These are phyloP conservation scores for Rosa rugosa DNA, from an alignment of 306 rosid species.

Conservation along the genomic window DNA sequence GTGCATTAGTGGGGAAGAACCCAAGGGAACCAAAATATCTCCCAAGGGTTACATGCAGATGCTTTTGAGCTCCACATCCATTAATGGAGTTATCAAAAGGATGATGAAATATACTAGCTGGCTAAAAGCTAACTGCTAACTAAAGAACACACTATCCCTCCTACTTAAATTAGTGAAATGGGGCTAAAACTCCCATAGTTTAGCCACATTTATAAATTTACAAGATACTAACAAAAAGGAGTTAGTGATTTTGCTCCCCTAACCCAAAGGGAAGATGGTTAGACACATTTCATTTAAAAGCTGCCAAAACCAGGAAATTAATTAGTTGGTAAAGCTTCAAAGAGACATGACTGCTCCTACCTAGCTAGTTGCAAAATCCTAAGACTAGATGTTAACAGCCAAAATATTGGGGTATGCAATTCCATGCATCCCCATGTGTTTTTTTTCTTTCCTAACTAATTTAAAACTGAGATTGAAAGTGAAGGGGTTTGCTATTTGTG, in stretches of 20 bases:
- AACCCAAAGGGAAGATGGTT: constrained; percentile 60
- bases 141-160: constrained; percentile 43
- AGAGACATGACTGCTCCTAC: constrained; percentile 40
- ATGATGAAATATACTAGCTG: constrained; percentile 49
- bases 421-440: constrained; percentile 59
- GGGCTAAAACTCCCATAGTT: constrained; percentile 77
- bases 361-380: constrained; percentile 44
- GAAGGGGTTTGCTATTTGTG: constrained; percentile 44
- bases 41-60: constrained; percentile 83
- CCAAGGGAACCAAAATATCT: constrained; percentile 97
- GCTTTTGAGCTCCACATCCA: constrained; percentile 80
- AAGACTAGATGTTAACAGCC: constrained; percentile 57
- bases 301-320: constrained; percentile 23
- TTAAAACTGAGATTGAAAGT: constrained; percentile 33
- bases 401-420: constrained; percentile 57
- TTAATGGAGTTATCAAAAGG: constrained; percentile 66
- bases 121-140: constrained; percentile 38
- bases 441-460: constrained; percentile 40
- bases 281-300: constrained; percentile 43
- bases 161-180: constrained; percentile 53
- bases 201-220: constrained; percentile 54
- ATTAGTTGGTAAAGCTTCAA: constrained; percentile 25
- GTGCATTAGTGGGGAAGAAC: constrained; percentile 69
- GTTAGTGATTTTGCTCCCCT: constrained; percentile 45
- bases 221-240: constrained; percentile 34